Evolutionary conservation across 1,284 basidiomycete species (phyloP).

Genomic region (Phylloporus gajari): DNA sequence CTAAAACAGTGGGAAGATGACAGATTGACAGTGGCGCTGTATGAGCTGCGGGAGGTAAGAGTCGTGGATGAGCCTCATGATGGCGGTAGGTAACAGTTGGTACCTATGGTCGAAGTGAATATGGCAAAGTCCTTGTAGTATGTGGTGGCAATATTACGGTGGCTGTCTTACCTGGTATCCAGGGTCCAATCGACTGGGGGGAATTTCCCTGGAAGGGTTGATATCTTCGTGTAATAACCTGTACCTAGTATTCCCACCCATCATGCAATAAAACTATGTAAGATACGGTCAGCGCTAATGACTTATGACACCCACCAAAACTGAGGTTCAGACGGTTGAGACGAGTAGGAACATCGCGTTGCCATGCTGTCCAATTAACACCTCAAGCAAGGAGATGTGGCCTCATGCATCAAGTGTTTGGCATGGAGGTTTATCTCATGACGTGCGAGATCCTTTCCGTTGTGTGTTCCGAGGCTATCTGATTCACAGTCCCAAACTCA

Average conservation of each 20-base stretch:
- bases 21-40: neutral
- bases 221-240: neutral
- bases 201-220: too few species aligned
- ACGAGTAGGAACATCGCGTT: too few species aligned
- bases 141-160: too few species aligned
- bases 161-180: neutral
- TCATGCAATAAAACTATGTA: neutral
- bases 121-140: too few species aligned
- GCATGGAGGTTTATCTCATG: neutral
- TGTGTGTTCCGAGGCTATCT: neutral
- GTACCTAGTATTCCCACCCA: neutral
- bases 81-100: neutral
- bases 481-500: neutral
- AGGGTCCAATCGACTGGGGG: too few species aligned
- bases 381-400: neutral
- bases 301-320: neutral
- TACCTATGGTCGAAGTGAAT: too few species aligned
- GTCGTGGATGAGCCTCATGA: neutral
- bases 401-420: constrained; percentile 1
- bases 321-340: neutral
- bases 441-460: neutral
- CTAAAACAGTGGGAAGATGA: neutral
- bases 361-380: too few species aligned
- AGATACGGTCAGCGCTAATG: neutral
- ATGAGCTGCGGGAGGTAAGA: neutral